A percentile compares a stretch with the other conserved stretches of the same genome.
Evolutionary conservation across 805 yeast species (phyloP).

Genomic region (Candida endomychidarum): DNA sequence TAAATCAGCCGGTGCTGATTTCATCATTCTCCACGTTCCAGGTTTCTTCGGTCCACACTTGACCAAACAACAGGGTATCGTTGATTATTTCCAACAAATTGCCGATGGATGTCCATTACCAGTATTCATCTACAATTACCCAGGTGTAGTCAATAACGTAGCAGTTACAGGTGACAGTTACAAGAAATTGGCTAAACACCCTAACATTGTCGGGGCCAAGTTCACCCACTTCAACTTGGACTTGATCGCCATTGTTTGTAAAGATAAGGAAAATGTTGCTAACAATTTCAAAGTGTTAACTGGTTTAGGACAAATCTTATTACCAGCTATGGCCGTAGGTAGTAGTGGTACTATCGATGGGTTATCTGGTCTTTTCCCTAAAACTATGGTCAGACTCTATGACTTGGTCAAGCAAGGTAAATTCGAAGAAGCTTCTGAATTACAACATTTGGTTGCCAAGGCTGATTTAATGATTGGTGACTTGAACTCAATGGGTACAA

Average conservation of each 20-base stretch:
- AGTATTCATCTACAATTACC: slow-evolving; percentile 35
- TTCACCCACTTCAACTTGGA: slow-evolving; percentile 26
- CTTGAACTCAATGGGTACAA: slow-evolving; percentile 32
- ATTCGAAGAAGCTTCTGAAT: slow-evolving; percentile 19
- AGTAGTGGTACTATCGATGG: slow-evolving; percentile 26
- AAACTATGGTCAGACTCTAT: slow-evolving; percentile 20
- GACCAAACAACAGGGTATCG: slow-evolving; percentile 31
- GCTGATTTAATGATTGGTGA: slow-evolving; percentile 28
- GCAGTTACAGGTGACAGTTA: slow-evolving; percentile 23
- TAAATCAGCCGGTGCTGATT: slow-evolving; percentile 34
- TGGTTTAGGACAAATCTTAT: slow-evolving; percentile 26
- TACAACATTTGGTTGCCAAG: slow-evolving; percentile 21
- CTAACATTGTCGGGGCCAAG: slow-evolving; percentile 37
- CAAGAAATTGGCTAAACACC: slow-evolving; percentile 26
- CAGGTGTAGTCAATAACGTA: slow-evolving; percentile 36
- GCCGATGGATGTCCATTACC: slow-evolving; percentile 36
- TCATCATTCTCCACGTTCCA: slow-evolving; percentile 31
- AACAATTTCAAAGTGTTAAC: slow-evolving; percentile 25
- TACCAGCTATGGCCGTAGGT: slow-evolving; percentile 26
- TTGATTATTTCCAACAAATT: slow-evolving; percentile 27
- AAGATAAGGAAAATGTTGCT: slow-evolving; percentile 13
- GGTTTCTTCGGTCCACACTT: slow-evolving; percentile 35
- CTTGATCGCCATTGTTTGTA: slow-evolving; percentile 20
- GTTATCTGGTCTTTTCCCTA: slow-evolving; percentile 24
- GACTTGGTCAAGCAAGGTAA: slow-evolving; percentile 17